phyloP scores from a whole-genome alignment of 1,284 basidiomycete genomes.

The Ganoderma lucidum region DNA sequence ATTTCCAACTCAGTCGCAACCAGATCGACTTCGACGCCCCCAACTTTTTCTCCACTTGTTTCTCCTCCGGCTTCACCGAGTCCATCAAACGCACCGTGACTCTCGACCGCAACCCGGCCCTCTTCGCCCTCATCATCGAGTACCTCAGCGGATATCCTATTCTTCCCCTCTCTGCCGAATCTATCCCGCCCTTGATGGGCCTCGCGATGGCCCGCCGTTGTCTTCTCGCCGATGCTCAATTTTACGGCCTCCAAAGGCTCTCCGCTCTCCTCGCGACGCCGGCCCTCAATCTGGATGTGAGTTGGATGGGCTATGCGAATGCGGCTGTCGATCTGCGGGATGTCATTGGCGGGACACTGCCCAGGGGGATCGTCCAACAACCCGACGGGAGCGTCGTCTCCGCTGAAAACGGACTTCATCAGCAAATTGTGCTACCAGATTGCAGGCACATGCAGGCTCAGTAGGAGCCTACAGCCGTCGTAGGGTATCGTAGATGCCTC shows the following conservation, averaged over 20 bases:
- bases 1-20: slow-evolving; percentile 12
- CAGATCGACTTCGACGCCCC: slow-evolving; percentile 16
- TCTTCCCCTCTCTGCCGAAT: slow-evolving; percentile 12
- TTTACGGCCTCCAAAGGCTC: slow-evolving; percentile 1
- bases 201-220: slow-evolving; percentile 5
- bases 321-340: slow-evolving; percentile 1
- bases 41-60: slow-evolving; percentile 18
- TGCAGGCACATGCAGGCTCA: no score
- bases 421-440: no score
- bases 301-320: slow-evolving; percentile 1
- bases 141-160: slow-evolving; percentile 19
- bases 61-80: slow-evolving; percentile 10
- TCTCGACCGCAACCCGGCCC: slow-evolving; percentile 14
- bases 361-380: not conserved
- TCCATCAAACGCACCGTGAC: slow-evolving; percentile 5
- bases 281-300: not conserved
- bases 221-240: slow-evolving; percentile 15
- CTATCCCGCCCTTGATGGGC: slow-evolving; percentile 3
- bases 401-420: not conserved
- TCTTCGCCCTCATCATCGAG: slow-evolving; percentile 19
- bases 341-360: not conserved
- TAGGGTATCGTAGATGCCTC: no score
- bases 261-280: not conserved
- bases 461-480: no score
- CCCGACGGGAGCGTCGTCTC: slow-evolving; percentile 1